Evolutionary conservation across 331 rosid genomes (phyloP), one percentile per base, ranked within the genome.

Genomic region (Ulmus americana): DNA sequence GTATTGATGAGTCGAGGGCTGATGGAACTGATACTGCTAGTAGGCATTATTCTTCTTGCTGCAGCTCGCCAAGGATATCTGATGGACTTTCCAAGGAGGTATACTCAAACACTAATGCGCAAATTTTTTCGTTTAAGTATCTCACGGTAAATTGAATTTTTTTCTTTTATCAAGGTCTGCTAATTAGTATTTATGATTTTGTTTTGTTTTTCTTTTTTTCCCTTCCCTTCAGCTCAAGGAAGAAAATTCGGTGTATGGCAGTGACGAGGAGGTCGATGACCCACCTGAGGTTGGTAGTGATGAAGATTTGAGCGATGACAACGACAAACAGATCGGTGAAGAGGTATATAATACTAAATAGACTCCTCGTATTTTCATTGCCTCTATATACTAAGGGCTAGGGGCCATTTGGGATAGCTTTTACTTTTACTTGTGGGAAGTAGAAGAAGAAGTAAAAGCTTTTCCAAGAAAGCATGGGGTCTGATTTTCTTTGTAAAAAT

Each of bases 181-280:
- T 28, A 28, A 28, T 28, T 28, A 28, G 35, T 2, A 3, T n/a
- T 35, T 55, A 42, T 48, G 74, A 52, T 28, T 45, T 79, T 15
- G 68, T 20, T 48, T 14, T 16, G 46, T 68, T 42, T 44, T 35
- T 5, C 49, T 55, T 20, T 20, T 22, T 28, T 28, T 28, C 2
- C 35, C 35, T 41, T 1, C 39, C 39, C 13, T 80, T 81, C 68
- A 92, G 97, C 90, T 87, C 55, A 94, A 79, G 84, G 95, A 83
- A 69, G 91, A 87, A 61, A 76, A 75, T 63, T 94, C 95, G 0
- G 97, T 94, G 59, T 76, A 90, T 67, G 99, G 97, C 12, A 94
- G 99, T 11, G 99, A 94, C 68, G 99, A 94, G 76, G 99, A 94
- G 82, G 79, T 70, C 46, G 99, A 89, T 28, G 95, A 94, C 64